A percentile compares a stretch with the other conserved stretches of the same genome.
Conservation (phyloP, 257 asterid species). For the Ilex aquifolium region DNA sequence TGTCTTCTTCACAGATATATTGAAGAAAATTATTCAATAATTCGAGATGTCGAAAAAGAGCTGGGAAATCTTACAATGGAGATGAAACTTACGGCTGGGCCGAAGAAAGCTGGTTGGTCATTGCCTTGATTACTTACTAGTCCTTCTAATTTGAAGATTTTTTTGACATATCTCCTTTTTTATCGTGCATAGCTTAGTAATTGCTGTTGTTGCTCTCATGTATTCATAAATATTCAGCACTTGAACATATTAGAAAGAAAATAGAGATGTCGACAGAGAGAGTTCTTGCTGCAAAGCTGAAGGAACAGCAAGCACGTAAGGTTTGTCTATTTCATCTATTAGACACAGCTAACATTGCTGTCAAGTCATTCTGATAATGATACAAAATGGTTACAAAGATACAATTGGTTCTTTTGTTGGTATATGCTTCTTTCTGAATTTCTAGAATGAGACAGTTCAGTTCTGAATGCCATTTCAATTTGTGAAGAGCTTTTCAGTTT, state of each 20-base stretch:
- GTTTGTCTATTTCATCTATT: conserved; percentile 26
- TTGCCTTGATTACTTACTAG: conserved; percentile 10
- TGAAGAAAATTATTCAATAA: conserved; percentile 82
- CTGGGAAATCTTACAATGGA: conserved; percentile 70
- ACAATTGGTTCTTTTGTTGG: too few species aligned
- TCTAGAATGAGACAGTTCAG: too few species aligned
- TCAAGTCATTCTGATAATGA: background rate
- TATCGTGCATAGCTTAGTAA: conserved; percentile 6
- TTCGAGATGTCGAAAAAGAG: conserved; percentile 97
- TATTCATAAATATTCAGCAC: conserved; percentile 44
- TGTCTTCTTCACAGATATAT: conserved; percentile 57
- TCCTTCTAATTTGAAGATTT: background rate
- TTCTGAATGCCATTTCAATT: too few species aligned
- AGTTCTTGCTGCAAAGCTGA: conserved; percentile 60
- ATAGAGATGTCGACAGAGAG: conserved; percentile 80
- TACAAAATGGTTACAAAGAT: too few species aligned
- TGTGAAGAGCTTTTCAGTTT: too few species aligned
- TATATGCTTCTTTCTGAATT: too few species aligned
- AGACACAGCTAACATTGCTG: conserved; percentile 7
- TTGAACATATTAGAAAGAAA: conserved; percentile 92
- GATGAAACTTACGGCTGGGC: conserved; percentile 96
- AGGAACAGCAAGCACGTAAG: conserved; percentile 77
- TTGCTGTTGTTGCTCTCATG: conserved; percentile 4
- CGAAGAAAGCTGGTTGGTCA: conserved; percentile 74
- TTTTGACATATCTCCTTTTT: background rate